A percentile compares a stretch with the other conserved stretches of the same genome.
These are phyloP conservation scores for Clavispora fructus DNA, from an alignment of 805 yeast species.

Conservation along the genomic window DNA sequence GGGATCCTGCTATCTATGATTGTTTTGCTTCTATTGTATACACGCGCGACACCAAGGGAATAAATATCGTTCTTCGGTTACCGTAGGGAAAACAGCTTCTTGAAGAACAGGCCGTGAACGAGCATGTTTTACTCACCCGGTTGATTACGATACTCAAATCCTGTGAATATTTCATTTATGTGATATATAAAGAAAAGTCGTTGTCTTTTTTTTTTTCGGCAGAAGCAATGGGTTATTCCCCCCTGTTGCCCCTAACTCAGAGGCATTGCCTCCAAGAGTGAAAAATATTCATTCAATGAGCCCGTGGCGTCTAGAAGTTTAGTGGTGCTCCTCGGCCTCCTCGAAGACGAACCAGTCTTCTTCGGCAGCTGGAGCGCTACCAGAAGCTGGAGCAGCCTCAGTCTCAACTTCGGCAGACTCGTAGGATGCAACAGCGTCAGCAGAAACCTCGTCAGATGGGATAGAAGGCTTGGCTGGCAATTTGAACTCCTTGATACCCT, in stretches of 20 bases:
- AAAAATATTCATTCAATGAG: not conserved
- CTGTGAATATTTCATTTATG: not conserved
- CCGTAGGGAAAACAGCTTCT: no score
- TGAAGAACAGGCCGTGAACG: no score
- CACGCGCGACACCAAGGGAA: not conserved
- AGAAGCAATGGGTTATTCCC: not conserved
- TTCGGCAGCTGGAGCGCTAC: constrained; percentile 43
- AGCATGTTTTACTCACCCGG: no score
- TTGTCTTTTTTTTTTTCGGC: not conserved
- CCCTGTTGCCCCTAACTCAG: not conserved
- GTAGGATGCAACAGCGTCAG: constrained; percentile 65
- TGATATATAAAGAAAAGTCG: constrained; percentile 1
- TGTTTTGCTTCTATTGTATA: not conserved
- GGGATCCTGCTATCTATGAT: not conserved
- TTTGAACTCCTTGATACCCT: constrained; percentile 77
- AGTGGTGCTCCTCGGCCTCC: constrained; percentile 59
- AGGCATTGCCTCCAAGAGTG: not conserved
- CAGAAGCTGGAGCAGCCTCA: constrained; percentile 22
- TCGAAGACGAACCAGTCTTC: constrained; percentile 82
- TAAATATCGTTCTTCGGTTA: no score
- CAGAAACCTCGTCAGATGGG: constrained; percentile 68
- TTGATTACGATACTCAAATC: not conserved
- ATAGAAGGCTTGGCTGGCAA: constrained; percentile 72
- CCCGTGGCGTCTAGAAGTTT: constrained; percentile 7
- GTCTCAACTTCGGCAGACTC: constrained; percentile 73